phyloP scores from a whole-genome alignment of 768 basidiomycete genomes.

The Rhodotorula diobovata region DNA sequence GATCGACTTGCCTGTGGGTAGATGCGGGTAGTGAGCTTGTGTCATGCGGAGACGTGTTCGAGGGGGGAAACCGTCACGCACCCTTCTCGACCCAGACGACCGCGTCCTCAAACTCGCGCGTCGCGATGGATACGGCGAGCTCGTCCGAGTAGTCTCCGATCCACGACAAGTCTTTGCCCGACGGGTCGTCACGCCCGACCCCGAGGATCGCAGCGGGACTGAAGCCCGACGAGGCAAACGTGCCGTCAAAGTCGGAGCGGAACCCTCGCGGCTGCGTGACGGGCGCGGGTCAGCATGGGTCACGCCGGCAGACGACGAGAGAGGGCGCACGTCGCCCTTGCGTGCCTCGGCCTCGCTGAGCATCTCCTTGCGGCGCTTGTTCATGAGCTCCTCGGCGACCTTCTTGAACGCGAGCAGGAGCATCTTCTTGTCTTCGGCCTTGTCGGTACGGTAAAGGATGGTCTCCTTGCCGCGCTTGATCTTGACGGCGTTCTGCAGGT shows the following conservation, averaged over 20 bases:
- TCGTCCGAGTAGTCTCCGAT: constrained; percentile 87
- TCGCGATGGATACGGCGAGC: constrained; percentile 80
- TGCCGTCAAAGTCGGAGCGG: constrained; percentile 31
- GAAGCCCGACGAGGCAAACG: constrained; percentile 27
- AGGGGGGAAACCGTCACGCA: constrained; percentile 41
- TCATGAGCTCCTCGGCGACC: constrained; percentile 83
- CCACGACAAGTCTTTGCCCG: constrained; percentile 78
- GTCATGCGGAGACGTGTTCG: fast-evolving
- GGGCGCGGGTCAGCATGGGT: background rate
- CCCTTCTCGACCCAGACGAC: constrained; percentile 80
- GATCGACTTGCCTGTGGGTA: constrained; percentile 53
- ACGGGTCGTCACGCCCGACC: constrained; percentile 61
- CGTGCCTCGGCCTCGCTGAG: constrained; percentile 65
- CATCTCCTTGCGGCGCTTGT: constrained; percentile 80
- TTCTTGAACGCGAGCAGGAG: constrained; percentile 80
- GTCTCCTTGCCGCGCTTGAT: constrained; percentile 88
- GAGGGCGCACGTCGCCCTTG: constrained; percentile 44
- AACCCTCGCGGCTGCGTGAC: constrained; percentile 15
- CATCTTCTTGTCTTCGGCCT: constrained; percentile 73
- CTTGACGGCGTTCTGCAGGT: constrained; percentile 93
- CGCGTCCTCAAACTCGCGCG: constrained; percentile 82
- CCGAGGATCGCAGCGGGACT: constrained; percentile 29
- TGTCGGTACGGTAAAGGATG: constrained; percentile 85
- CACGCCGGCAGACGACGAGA: background rate
- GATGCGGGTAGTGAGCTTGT: background rate